These are phyloP conservation scores for Entomophthora muscae DNA, from an alignment of 371 early-diverging fungal genomes.

Conservation along the genomic window DNA sequence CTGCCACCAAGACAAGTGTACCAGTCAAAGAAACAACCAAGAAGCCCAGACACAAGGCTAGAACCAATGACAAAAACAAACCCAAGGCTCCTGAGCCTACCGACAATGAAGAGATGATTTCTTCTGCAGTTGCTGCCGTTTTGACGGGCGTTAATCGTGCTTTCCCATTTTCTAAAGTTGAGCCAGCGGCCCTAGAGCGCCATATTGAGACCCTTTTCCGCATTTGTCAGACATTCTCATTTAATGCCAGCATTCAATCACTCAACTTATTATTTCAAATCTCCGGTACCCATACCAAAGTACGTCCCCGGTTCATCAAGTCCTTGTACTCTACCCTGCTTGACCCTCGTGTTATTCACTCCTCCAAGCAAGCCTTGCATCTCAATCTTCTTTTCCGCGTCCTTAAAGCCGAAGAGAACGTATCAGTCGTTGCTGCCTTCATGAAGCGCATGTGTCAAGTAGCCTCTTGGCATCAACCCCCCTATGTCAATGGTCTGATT, in stretches of 20 bases:
- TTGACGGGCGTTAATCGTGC: slow-evolving; percentile 92
- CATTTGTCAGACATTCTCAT: slow-evolving; percentile 68
- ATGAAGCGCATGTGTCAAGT: slow-evolving; percentile 78
- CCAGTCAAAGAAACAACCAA: slow-evolving; percentile 14
- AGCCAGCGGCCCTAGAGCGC: slow-evolving; percentile 45
- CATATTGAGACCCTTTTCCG: slow-evolving; percentile 75
- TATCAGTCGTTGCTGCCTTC: slow-evolving; percentile 60
- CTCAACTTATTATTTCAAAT: slow-evolving; percentile 75
- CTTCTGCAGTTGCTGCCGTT: slow-evolving; percentile 78
- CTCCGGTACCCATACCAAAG: slow-evolving; percentile 20
- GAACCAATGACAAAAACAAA: slow-evolving; percentile 18
- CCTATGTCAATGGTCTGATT: slow-evolving; percentile 70
- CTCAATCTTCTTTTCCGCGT: slow-evolving; percentile 79
- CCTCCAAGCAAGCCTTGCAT: slow-evolving; percentile 82
- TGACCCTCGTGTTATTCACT: slow-evolving; percentile 54
- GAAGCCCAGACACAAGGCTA: slow-evolving; percentile 15
- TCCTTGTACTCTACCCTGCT: slow-evolving; percentile 72
- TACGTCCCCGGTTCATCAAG: slow-evolving; percentile 75
- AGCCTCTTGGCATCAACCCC: slow-evolving; percentile 51
- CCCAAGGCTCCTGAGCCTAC: slow-evolving; percentile 20
- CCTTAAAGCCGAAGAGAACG: slow-evolving; percentile 50
- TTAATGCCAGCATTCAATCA: slow-evolving; percentile 84
- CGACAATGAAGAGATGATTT: slow-evolving; percentile 40
- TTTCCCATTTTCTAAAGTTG: slow-evolving; percentile 74
- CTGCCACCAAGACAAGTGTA: slow-evolving; percentile 16